phyloP scores from a whole-genome alignment of 2,329 filamentous ascomycete genomes.

The Curvularia sp. region DNA sequence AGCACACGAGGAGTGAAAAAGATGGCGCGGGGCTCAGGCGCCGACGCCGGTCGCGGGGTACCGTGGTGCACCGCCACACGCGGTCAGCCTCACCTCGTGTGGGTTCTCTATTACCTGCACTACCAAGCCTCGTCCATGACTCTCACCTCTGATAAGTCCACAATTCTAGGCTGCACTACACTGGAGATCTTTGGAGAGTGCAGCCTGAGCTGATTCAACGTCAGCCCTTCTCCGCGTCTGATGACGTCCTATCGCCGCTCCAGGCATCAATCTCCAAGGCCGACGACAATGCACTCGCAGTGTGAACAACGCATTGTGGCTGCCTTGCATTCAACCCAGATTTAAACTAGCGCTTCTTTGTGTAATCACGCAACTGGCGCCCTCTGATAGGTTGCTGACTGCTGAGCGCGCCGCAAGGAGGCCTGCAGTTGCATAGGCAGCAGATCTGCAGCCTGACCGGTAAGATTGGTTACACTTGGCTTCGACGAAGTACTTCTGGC shows the following conservation, averaged over 20 bases:
- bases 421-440: constrained; percentile 14
- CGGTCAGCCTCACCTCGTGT: background rate
- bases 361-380: background rate
- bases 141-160: background rate
- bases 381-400: background rate
- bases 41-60: constrained; percentile 20
- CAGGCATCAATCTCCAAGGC: constrained; percentile 3
- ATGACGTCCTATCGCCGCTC: background rate
- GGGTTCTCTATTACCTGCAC: background rate
- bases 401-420: constrained; percentile 9
- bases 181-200: background rate
- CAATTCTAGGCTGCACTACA: background rate
- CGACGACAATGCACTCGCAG: background rate
- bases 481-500: background rate
- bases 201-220: background rate
- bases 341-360: background rate
- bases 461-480: constrained; percentile 4
- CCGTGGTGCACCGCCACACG: constrained; percentile 12
- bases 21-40: constrained; percentile 21
- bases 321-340: background rate
- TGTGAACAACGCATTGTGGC: constrained; percentile 4
- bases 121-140: background rate
- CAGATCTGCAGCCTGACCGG: constrained; percentile 15
- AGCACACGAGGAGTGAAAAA: constrained; percentile 16
- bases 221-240: background rate